A percentile compares a stretch with the other conserved stretches of the same genome.
Conservation (phyloP, 129 eudicot genomes). For the Oenanthe sinensis region DNA sequence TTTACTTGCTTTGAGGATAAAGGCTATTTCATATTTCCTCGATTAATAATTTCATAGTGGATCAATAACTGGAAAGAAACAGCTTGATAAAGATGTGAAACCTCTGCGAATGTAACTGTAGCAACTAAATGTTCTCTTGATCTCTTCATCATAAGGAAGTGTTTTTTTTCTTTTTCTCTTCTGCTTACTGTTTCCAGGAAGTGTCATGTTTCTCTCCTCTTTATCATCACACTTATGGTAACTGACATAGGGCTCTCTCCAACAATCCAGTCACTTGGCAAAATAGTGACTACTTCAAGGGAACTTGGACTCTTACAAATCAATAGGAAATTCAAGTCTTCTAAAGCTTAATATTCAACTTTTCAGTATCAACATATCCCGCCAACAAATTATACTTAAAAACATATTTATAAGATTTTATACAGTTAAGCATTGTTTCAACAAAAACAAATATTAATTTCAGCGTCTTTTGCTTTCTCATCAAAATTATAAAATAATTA, state of each 20-base stretch:
- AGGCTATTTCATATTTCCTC: no score
- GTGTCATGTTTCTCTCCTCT: not conserved
- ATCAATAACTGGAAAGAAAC: not conserved
- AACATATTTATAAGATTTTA: not conserved
- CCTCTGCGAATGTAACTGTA: not conserved
- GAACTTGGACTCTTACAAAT: not conserved
- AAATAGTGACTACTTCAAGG: not conserved
- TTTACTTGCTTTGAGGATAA: not conserved
- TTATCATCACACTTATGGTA: not conserved
- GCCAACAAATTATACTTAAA: not conserved
- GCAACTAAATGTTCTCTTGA: not conserved
- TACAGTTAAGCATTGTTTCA: not conserved
- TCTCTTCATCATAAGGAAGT: not conserved
- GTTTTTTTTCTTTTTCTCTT: not conserved
- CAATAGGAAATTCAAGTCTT: not conserved
- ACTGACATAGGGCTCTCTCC: not conserved
- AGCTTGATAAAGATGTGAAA: not conserved
- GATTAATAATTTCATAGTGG: not conserved
- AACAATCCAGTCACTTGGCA: not conserved
- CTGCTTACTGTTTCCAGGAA: not conserved
- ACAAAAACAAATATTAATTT: not conserved
- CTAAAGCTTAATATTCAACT: not conserved
- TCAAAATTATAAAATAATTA: not conserved
- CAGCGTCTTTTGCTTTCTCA: not conserved
- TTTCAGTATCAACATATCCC: not conserved